Percentiles rank a stretch among this genome's conserved stretches.
Conservation (phyloP, 1,284 basidiomycete species). For the Melampsora abietis-canadensis region DNA sequence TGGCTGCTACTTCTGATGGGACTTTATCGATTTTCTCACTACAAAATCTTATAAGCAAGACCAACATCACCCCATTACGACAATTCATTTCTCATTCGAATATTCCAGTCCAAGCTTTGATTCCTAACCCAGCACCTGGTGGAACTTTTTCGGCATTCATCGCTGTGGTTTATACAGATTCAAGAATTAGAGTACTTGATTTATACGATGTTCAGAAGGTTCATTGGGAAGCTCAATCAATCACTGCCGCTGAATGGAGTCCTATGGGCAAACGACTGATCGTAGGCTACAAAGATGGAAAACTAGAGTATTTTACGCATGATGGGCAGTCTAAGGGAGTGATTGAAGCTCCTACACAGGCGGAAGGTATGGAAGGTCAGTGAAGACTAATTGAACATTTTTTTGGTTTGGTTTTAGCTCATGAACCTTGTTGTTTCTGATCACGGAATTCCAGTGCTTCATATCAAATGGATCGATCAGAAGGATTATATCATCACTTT, state of each 20-base stretch:
- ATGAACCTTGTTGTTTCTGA: background rate
- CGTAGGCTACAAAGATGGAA: constrained; percentile 27
- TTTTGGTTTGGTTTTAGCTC: background rate
- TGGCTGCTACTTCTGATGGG: constrained; percentile 39
- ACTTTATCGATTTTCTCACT: constrained; percentile 35
- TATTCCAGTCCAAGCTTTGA: constrained; percentile 15
- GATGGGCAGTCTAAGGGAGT: constrained; percentile 37
- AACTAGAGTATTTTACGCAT: constrained; percentile 35
- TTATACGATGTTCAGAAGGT: constrained; percentile 29
- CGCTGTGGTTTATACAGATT: constrained; percentile 24
- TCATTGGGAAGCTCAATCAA: constrained; percentile 16
- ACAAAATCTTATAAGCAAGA: constrained; percentile 4
- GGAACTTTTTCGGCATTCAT: constrained; percentile 10
- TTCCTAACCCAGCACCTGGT: constrained; percentile 33
- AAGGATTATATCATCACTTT: constrained; percentile 37
- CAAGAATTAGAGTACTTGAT: constrained; percentile 22
- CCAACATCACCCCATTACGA: background rate
- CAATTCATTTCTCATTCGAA: background rate
- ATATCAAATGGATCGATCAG: constrained; percentile 41
- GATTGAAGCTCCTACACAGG: constrained; percentile 17
- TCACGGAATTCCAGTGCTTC: constrained; percentile 7
- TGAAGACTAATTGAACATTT: background rate
- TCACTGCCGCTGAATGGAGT: constrained; percentile 41
- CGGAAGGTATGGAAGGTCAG: constrained; percentile 26
- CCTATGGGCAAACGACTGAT: constrained; percentile 42